Evolutionary conservation across 176 grass and related monocot species (phyloP), one percentile per base, ranked within the genome.

Genomic region (Aegilops tauschii): DNA sequence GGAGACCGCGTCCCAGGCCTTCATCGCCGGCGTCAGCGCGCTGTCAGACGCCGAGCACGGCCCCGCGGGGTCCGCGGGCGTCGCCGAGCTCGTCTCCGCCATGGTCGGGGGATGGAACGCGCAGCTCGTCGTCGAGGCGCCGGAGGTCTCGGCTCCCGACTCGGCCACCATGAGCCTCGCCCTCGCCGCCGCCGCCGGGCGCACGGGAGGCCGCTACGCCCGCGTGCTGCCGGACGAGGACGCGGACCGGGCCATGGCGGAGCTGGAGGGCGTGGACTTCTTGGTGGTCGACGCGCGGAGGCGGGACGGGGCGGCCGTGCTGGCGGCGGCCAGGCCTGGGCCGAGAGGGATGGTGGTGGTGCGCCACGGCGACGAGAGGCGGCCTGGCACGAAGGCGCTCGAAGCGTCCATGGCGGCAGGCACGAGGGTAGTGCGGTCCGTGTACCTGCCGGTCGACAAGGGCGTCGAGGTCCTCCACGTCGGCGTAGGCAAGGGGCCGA

Each of bases 401-500:
- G 90, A 77, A n/a, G 78, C 80, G 40, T 63, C 18, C 50, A 65
- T 92, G 52, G 83, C 71, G 6, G 86, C 70, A 0, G 92, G 95
- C 0, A 94, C 85, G 32, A 35, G 95, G 61, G 49, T 97, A 50
- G 95, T 97, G 88, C 82, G 90, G 12, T 89, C 90, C 34, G 88
- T 89, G 67, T 89, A 85, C 87, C 77, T 97, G 6, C 95, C 95
- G 18, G 85, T 97, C 40, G 95, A 92, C n/a, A 86, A 88, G 58
- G 95, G 95, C 47, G 81, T 94, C 20, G 95, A 94, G 80, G 95
- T 97, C 8, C 77, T 97, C 20, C 95, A 97, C 76, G 86, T 97
- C 25, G 95, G 95, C 30, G 92, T 97, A 35, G 92, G 95, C 0
- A 94, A 94, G 80, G 95, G 95, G 9, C 92, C 95, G 27, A 91